Conservation (phyloP, 2,329 filamentous ascomycete genomes). For the Pseudopyricularia cyperi region DNA sequence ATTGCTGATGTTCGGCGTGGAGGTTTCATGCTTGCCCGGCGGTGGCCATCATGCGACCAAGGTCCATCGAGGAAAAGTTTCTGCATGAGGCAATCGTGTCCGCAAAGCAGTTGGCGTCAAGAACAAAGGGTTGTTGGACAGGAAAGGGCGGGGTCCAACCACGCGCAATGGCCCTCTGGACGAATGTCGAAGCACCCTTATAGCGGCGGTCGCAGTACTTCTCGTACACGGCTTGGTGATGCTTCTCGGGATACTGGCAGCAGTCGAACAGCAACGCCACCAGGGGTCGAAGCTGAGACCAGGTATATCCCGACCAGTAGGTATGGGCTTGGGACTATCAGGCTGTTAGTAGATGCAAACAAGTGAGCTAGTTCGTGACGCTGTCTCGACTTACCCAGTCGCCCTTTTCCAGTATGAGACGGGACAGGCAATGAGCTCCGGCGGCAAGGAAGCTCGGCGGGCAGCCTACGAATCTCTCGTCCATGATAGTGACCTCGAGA, state of each 20-base stretch:
- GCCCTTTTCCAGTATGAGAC: conserved; percentile 80
- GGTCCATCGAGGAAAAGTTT: background rate
- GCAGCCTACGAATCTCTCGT: conserved; percentile 88
- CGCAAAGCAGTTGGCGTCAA: background rate
- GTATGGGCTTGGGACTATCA: conserved; percentile 65
- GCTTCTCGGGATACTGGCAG: conserved; percentile 65
- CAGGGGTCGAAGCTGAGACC: conserved; percentile 65
- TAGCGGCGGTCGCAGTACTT: conserved; percentile 86
- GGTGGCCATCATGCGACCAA: background rate
- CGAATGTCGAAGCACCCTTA: conserved; percentile 71
- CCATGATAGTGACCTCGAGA: conserved; percentile 92
- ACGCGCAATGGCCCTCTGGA: conserved; percentile 58
- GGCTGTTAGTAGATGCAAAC: background rate
- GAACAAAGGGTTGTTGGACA: conserved; percentile 15
- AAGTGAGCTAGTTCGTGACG: background rate
- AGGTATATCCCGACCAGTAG: conserved; percentile 90
- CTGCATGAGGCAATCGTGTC: background rate
- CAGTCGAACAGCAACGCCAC: conserved; percentile 74
- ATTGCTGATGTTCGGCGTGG: background rate
- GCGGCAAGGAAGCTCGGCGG: conserved; percentile 85
- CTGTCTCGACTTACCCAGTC: conserved; percentile 62
- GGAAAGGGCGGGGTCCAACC: conserved; percentile 38
- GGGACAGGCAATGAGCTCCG: conserved; percentile 82
- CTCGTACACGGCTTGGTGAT: conserved; percentile 78
- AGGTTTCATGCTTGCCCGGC: background rate